A percentile compares a stretch with the other conserved stretches of the same genome.
Conservation (phyloP, 352 stramenopile species). For the Pythium brachiatum region DNA sequence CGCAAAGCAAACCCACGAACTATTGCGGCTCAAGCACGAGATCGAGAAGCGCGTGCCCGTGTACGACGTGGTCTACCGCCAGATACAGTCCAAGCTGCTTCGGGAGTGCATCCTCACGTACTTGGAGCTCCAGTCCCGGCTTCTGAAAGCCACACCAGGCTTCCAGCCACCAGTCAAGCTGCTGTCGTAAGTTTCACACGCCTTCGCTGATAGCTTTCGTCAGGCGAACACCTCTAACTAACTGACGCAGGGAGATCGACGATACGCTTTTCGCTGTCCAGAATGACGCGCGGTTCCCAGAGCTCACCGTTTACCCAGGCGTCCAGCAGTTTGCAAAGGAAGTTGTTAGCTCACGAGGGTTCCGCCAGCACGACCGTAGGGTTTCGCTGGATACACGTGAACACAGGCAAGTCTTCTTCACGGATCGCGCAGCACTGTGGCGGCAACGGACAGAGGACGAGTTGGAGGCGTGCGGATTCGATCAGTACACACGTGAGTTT, state of each 20-base stretch:
- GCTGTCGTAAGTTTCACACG: constrained; percentile 76
- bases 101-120: constrained; percentile 59
- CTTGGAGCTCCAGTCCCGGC: constrained; percentile 51
- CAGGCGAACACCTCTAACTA: no score
- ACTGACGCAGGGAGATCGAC: no score
- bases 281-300: constrained; percentile 76
- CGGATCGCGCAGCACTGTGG: constrained; percentile 15
- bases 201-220: no score
- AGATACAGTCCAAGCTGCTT: constrained; percentile 36
- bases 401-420: constrained; percentile 14
- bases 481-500: constrained; percentile 22
- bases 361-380: constrained; percentile 37
- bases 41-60: constrained; percentile 70
- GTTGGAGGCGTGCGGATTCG: constrained; percentile 15
- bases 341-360: constrained; percentile 41
- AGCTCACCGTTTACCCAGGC: constrained; percentile 79
- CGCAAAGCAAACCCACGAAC: constrained; percentile 35
- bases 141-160: constrained; percentile 25
- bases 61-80: constrained; percentile 65
- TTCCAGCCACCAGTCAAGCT: constrained; percentile 63
- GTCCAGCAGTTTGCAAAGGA: constrained; percentile 81
- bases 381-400: constrained; percentile 12
- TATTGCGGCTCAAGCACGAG: constrained; percentile 62
- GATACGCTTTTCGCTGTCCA: constrained; percentile 77
- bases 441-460: constrained; percentile 15